phyloP scores from a whole-genome alignment of 1,284 basidiomycete species.

The Pseudozyma hubeiensis region DNA sequence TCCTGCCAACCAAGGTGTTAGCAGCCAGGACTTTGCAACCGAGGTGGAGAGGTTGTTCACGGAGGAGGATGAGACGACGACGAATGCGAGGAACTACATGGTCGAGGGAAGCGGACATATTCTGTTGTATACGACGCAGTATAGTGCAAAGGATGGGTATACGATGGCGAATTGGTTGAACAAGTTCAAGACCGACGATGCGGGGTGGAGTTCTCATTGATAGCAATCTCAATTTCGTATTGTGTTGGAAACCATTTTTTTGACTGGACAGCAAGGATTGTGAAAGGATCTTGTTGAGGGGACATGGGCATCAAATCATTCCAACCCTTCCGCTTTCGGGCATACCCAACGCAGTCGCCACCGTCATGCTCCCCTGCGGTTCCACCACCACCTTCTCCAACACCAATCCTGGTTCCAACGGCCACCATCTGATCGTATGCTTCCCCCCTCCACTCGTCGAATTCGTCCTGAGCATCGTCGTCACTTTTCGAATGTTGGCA shows the following conservation, averaged over 20 bases:
- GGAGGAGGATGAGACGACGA: slow-evolving; percentile 12
- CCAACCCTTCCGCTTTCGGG: slow-evolving; percentile 23
- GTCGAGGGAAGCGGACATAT: slow-evolving; percentile 21
- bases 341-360: slow-evolving; percentile 19
- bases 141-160: slow-evolving; percentile 25
- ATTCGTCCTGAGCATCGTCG: slow-evolving; percentile 10
- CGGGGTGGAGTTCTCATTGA: slow-evolving; percentile 27
- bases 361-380: slow-evolving; percentile 2
- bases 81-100: slow-evolving; percentile 29
- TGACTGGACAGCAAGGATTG: no score
- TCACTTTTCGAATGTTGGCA: slow-evolving; percentile 29
- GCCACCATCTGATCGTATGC: slow-evolving; percentile 28
- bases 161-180: slow-evolving; percentile 28
- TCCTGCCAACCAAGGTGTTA: slow-evolving; percentile 28
- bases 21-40: slow-evolving; percentile 4
- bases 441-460: background rate
- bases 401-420: slow-evolving; percentile 30
- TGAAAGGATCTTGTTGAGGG: no score
- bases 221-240: background rate
- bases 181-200: slow-evolving; percentile 38
- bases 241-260: no score
- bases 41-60: slow-evolving; percentile 21
- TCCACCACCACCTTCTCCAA: slow-evolving; percentile 32
- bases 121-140: slow-evolving; percentile 21
- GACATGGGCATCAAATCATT: slow-evolving; percentile 1